A percentile compares a stretch with the other conserved stretches of the same genome.
Evolutionary conservation across 495 filamentous ascomycete species (phyloP).

Genomic region (Podospora pseudopauciseta): DNA sequence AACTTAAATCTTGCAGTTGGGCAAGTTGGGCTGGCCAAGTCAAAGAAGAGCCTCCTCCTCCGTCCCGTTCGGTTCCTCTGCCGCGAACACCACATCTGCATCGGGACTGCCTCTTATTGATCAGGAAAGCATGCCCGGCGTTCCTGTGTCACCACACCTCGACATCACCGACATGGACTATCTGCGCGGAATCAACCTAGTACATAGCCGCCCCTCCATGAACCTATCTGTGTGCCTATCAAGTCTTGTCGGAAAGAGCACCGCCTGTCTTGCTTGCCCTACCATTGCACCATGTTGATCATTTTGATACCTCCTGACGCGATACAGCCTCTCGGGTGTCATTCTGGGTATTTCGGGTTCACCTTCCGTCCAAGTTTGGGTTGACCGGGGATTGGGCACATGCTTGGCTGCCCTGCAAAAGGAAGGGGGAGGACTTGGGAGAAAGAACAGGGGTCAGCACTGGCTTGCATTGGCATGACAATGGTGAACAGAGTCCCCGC

Average conservation of each 20-base stretch:
- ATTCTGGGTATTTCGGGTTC: neutral
- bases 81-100: neutral
- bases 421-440: neutral
- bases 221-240: neutral
- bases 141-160: neutral
- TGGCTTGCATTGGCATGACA: neutral
- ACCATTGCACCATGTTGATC: neutral
- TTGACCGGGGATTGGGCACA: neutral
- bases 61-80: neutral
- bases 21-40: neutral
- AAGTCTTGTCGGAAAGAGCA: neutral
- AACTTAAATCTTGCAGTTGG: conserved; percentile 7
- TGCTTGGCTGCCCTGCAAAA: neutral
- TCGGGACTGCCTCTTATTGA: neutral
- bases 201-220: neutral
- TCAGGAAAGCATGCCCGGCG: neutral
- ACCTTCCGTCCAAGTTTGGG: neutral
- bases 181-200: neutral
- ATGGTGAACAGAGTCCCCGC: neutral
- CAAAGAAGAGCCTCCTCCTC: neutral
- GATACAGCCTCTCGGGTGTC: neutral
- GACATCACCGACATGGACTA: neutral
- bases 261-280: no score
- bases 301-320: neutral
- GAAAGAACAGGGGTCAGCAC: no score